These are phyloP conservation scores for Zymoseptoria brevis DNA, from an alignment of 2,329 filamentous ascomycete genomes.

Conservation along the genomic window DNA sequence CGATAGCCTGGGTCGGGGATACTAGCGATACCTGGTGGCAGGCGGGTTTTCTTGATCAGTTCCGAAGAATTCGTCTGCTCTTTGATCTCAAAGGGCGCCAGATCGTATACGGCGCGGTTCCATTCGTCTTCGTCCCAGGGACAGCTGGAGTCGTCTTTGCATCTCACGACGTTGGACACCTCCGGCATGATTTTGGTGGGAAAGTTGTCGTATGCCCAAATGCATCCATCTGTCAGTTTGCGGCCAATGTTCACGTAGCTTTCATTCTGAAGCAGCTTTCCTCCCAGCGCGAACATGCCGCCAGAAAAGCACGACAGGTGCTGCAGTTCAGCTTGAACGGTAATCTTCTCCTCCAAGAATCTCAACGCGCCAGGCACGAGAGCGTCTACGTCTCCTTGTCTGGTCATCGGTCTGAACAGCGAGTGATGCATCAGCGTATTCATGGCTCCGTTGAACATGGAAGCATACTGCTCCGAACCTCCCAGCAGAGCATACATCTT, in stretches of 20 bases:
- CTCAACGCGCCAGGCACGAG: slow-evolving; percentile 43
- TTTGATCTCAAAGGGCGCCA: slow-evolving; percentile 18
- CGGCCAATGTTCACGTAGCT: slow-evolving; percentile 50
- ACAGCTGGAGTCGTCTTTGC: slow-evolving; percentile 31
- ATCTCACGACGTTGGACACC: slow-evolving; percentile 44
- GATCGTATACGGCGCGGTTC: slow-evolving; percentile 33
- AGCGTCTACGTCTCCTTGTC: slow-evolving; percentile 33
- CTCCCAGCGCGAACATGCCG: slow-evolving; percentile 61
- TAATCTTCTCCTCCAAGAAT: slow-evolving; percentile 13
- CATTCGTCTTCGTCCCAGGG: slow-evolving; percentile 42
- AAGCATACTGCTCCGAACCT: slow-evolving; percentile 32
- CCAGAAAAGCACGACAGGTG: slow-evolving; percentile 65
- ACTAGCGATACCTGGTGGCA: slow-evolving; percentile 50
- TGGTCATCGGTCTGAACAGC: slow-evolving; percentile 37
- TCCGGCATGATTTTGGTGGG: slow-evolving; percentile 57
- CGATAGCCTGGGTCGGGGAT: slow-evolving; percentile 55
- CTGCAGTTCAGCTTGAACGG: slow-evolving; percentile 38
- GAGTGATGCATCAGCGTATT: slow-evolving; percentile 41
- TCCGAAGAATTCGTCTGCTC: slow-evolving; percentile 23
- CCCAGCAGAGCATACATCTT: slow-evolving; percentile 25
- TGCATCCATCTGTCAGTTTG: slow-evolving; percentile 55
- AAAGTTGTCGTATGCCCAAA: slow-evolving; percentile 53
- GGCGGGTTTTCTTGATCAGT: slow-evolving; percentile 35
- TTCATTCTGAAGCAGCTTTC: slow-evolving; percentile 50
- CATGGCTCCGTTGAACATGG: slow-evolving; percentile 41